Conservation (phyloP, 345 rosid species). For the Cardamine occulta region DNA sequence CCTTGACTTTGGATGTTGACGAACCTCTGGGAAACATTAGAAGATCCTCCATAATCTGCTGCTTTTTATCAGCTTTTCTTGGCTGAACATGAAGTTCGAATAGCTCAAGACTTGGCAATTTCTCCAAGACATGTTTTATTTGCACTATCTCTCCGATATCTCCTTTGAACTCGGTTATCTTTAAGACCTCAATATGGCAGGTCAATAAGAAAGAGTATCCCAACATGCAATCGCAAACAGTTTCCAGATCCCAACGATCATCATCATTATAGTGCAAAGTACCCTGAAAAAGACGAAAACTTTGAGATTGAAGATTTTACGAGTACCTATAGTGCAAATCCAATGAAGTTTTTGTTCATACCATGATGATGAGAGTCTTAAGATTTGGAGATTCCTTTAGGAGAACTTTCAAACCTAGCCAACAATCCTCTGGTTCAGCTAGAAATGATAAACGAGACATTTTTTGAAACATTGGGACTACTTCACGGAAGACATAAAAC, state of each 20-base stretch:
- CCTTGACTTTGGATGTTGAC: too few relatives aligned
- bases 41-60: neutral
- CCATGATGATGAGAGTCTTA: conserved; percentile 4
- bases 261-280: neutral
- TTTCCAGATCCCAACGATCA: neutral
- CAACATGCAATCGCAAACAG: neutral
- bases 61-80: neutral
- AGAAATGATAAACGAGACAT: neutral
- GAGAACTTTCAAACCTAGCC: neutral
- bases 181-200: too few relatives aligned
- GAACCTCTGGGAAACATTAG: neutral
- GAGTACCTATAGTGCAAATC: neutral
- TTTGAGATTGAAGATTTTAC: neutral
- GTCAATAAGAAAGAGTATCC: neutral
- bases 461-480: conserved; percentile 5
- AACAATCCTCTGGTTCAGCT: neutral
- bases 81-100: neutral
- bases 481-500: neutral
- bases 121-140: neutral
- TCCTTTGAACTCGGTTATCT: too few relatives aligned
- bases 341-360: neutral
- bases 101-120: neutral
- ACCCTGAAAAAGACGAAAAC: neutral
- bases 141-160: too few relatives aligned
- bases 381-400: neutral